Conservation (phyloP, 192 early-diverging fungal genomes). For the Coemansia sp. region DNA sequence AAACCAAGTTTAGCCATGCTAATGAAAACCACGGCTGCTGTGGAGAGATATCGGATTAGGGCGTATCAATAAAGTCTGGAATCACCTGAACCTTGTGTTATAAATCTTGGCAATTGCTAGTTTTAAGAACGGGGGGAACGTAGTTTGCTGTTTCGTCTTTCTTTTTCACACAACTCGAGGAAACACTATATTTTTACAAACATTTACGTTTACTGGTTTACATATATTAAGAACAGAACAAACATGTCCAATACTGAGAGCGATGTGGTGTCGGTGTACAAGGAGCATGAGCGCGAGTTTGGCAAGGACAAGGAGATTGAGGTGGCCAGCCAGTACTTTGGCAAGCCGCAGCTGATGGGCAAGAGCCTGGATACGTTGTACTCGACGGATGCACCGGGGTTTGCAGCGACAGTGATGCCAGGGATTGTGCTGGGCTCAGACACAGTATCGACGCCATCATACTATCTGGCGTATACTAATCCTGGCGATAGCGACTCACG, state of each 20-base stretch:
- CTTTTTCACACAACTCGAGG: too few relatives aligned
- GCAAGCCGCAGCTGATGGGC: constrained; percentile 26
- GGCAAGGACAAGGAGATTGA: constrained; percentile 6
- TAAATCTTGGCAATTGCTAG: too few relatives aligned
- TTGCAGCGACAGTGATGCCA: constrained; percentile 18
- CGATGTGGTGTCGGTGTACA: constrained; percentile 11
- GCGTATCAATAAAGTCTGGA: too few relatives aligned
- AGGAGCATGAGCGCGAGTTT: constrained; percentile 14
- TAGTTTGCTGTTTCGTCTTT: too few relatives aligned
- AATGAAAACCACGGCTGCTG: too few relatives aligned
- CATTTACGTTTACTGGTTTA: too few relatives aligned
- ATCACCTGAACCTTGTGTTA: too few relatives aligned
- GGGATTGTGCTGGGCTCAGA: constrained; percentile 18
- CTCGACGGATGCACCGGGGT: constrained; percentile 7
- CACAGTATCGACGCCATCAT: constrained; percentile 5
- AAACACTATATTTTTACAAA: too few relatives aligned
- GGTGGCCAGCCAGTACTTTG: constrained; percentile 15
- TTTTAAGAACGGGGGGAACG: too few relatives aligned
- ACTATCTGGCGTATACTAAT: constrained; percentile 30
- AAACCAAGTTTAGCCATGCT: too few relatives aligned
- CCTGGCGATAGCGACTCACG: constrained; percentile 1
- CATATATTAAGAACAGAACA: neutral
- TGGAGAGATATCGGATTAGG: too few relatives aligned
- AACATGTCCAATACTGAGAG: constrained; percentile 1
- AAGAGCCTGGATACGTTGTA: constrained; percentile 16